Evolutionary conservation across 2,329 filamentous ascomycete genomes (phyloP).

Genomic region (Colletotrichum filicis): DNA sequence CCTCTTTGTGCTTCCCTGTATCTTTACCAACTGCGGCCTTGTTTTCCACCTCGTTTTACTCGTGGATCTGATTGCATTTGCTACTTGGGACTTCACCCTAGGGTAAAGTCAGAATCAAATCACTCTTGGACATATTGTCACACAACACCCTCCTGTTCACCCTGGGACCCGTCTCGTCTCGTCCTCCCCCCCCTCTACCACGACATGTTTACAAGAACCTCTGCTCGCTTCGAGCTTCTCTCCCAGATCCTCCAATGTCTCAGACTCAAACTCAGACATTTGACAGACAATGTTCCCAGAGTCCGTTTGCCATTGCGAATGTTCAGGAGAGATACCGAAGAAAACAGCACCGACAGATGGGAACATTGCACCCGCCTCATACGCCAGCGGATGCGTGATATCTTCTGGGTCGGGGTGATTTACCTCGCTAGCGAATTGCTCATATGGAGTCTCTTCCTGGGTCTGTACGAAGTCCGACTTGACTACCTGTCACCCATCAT

Average conservation of each 20-base stretch:
- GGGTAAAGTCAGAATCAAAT: background rate
- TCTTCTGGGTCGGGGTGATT: conserved; percentile 48
- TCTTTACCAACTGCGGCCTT: background rate
- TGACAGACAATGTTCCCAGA: conserved; percentile 13
- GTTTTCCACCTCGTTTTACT: background rate
- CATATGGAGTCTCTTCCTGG: conserved; percentile 55
- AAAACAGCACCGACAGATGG: conserved; percentile 1
- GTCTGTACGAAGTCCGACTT: conserved; percentile 45
- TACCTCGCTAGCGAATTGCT: conserved; percentile 56
- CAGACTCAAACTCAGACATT: conserved; percentile 33
- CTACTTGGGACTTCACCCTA: background rate
- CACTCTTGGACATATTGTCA: background rate
- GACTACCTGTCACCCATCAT: conserved; percentile 60
- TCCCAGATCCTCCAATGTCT: conserved; percentile 43
- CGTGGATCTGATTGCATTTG: background rate
- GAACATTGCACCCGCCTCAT: background rate
- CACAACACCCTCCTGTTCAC: background rate
- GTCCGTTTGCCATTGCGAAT: conserved; percentile 18
- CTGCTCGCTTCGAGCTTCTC: conserved; percentile 2
- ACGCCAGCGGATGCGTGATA: conserved; percentile 32
- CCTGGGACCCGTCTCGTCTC: background rate
- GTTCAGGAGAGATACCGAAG: conserved; percentile 3
- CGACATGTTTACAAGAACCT: conserved; percentile 9
- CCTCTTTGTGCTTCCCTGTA: conserved; percentile 19
- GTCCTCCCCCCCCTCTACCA: background rate